These are phyloP conservation scores for Tricholoma sp. DNA, from an alignment of 768 basidiomycete genomes.

Conservation along the genomic window DNA sequence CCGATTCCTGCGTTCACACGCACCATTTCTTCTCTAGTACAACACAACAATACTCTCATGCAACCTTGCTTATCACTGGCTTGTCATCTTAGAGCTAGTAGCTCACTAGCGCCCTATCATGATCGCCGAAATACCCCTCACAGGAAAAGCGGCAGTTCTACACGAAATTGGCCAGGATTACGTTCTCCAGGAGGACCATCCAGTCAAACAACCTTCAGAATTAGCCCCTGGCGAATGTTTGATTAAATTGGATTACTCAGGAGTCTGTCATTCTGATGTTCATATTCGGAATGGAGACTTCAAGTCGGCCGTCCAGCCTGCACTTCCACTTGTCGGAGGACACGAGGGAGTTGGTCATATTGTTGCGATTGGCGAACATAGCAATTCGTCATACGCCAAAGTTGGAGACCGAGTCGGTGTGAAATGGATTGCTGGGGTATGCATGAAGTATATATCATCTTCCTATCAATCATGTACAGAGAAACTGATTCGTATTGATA, in stretches of 20 bases:
- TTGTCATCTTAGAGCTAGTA: too few species aligned
- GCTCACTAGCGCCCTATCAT: neutral
- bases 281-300: conserved; percentile 65
- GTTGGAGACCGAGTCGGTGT: conserved; percentile 76
- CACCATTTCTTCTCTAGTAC: neutral
- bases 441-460: conserved; percentile 26
- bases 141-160: conserved; percentile 34
- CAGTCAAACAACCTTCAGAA: conserved; percentile 51
- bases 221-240: conserved; percentile 64
- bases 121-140: conserved; percentile 24
- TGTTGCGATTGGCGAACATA: conserved; percentile 70
- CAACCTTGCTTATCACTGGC: neutral
- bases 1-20: too few species aligned
- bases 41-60: neutral
- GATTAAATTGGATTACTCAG: conserved; percentile 62
- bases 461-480: neutral
- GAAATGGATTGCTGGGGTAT: conserved; percentile 56
- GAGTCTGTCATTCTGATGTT: conserved; percentile 70
- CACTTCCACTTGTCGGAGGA: conserved; percentile 62
- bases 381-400: conserved; percentile 40
- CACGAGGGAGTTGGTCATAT: conserved; percentile 78
- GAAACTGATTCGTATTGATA: conserved; percentile 8
- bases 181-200: conserved; percentile 35
- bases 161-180: conserved; percentile 23
- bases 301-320: conserved; percentile 51